phyloP scores from a whole-genome alignment of 108 stramenopile species.

The Nitzschia palea region DNA sequence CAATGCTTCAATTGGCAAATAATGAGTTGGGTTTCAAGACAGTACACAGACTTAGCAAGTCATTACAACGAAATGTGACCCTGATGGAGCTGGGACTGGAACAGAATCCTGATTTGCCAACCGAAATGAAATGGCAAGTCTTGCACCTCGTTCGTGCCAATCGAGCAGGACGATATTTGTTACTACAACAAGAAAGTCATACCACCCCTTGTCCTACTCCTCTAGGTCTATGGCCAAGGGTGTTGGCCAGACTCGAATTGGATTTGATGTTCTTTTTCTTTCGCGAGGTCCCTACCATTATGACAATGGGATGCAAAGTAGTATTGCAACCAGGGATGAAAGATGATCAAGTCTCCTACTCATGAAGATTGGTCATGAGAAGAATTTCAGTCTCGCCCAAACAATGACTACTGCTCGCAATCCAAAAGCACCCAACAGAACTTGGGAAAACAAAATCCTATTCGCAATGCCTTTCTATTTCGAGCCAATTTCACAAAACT shows the following conservation, averaged over 20 bases:
- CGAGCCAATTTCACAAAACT: too few relatives aligned
- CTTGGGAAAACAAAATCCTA: too few relatives aligned
- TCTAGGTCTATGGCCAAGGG: conserved; percentile 23
- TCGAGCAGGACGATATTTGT: conserved; percentile 31
- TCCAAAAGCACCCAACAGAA: too few relatives aligned
- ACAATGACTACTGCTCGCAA: too few relatives aligned
- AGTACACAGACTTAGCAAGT: conserved; percentile 19
- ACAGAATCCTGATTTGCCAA: conserved; percentile 19
- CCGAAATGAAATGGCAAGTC: neutral
- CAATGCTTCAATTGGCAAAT: conserved; percentile 38
- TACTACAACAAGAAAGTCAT: conserved; percentile 3
- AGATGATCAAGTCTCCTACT: too few relatives aligned
- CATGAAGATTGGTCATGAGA: too few relatives aligned
- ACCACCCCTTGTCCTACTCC: neutral
- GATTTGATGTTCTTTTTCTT: conserved; percentile 34
- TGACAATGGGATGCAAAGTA: too few relatives aligned
- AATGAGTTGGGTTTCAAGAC: conserved; percentile 42
- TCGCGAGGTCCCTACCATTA: neutral
- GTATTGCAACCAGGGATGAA: too few relatives aligned
- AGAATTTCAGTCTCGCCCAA: too few relatives aligned
- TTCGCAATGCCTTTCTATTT: too few relatives aligned
- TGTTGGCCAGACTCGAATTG: conserved; percentile 3
- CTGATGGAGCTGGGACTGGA: conserved; percentile 17
- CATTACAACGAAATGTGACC: conserved; percentile 25
- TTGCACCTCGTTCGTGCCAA: conserved; percentile 19